Evolutionary conservation across 495 filamentous ascomycete genomes (phyloP), one percentile per base, ranked within the genome.

Genomic region (Haplographium delicatum): DNA sequence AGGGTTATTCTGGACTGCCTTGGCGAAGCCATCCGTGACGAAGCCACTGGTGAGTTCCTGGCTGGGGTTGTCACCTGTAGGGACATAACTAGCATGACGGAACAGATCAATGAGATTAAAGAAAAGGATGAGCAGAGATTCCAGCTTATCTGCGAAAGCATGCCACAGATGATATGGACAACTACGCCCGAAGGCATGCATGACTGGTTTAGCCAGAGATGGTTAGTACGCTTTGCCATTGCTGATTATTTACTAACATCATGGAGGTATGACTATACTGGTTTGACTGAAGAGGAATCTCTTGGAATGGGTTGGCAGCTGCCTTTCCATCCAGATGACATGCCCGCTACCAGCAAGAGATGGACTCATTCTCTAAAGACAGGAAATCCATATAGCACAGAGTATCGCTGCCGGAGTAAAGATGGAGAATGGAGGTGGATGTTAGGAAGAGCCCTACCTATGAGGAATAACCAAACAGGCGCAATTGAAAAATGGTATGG

Each of bases 401-500:
- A 89, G 58, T 88, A 86, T 52, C 78, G 85, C n/a, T 82, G 78
- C 43, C 68, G 64, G 39, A 77, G 71, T 33, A 72, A 75, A 31
- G 72, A 80, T 41, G 83, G 82, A 3, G 77, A 80, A 34, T 87
- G 76, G 76, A 68, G 82, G 34, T 87, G 83, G 84, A 86, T 89
- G 75, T 67, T 87, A 4, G 81, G 79, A 26, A 71, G 78, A 31
- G 85, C 82, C 1, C 51, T 83, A 27, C 84, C 85, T 0, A 62
- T 88, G 47, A 67, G 67, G 44, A 78, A 85, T 55, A 73, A 73
- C 45, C 72, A 72, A 44, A 83, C 68, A 2, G 79, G 80, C 0
- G 64, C 68, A 25, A 85, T 88, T 34, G 67, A 83, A 47, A 84
- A 84, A 62, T 89, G 84, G 85, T 86, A 84, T 56, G 85, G 83